Conservation (phyloP, 768 basidiomycete species). For the Russula dissimulans region DNA sequence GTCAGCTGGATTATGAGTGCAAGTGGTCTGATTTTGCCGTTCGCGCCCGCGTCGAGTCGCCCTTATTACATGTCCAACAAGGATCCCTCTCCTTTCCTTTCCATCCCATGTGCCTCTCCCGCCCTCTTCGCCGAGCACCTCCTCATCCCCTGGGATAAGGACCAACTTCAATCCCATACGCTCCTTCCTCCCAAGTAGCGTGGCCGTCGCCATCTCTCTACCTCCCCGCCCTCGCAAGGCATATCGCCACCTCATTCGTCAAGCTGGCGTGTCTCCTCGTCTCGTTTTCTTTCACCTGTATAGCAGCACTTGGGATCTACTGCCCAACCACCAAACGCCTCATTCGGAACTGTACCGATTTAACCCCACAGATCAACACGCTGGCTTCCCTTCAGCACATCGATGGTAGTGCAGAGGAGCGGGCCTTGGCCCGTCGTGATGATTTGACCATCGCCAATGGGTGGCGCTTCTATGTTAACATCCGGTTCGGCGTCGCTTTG, state of each 20-base stretch:
- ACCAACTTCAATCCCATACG: not conserved
- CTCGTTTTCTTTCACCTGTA: slow-evolving; percentile 15
- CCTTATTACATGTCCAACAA: not conserved
- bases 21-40: slow-evolving; percentile 14
- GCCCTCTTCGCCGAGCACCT: not conserved
- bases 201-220: not conserved
- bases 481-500: slow-evolving; percentile 11
- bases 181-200: not conserved
- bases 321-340: slow-evolving; percentile 1
- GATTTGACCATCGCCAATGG: not conserved
- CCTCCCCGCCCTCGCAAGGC: not conserved
- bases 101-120: not conserved
- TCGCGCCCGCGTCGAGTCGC: not conserved
- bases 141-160: not conserved
- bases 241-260: not conserved
- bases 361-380: not conserved
- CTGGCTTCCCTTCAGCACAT: slow-evolving; percentile 7
- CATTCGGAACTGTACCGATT: not conserved
- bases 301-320: slow-evolving; percentile 10
- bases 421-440: not conserved
- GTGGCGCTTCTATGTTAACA: slow-evolving; percentile 13
- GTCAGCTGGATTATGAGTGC: not conserved
- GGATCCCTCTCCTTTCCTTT: not conserved
- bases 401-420: slow-evolving; percentile 4
- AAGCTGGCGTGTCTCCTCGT: slow-evolving; percentile 18